A percentile compares a stretch with the other conserved stretches of the same genome.
phyloP scores from a whole-genome alignment of 176 grass and related monocot species.

The Pharus latifolius region DNA sequence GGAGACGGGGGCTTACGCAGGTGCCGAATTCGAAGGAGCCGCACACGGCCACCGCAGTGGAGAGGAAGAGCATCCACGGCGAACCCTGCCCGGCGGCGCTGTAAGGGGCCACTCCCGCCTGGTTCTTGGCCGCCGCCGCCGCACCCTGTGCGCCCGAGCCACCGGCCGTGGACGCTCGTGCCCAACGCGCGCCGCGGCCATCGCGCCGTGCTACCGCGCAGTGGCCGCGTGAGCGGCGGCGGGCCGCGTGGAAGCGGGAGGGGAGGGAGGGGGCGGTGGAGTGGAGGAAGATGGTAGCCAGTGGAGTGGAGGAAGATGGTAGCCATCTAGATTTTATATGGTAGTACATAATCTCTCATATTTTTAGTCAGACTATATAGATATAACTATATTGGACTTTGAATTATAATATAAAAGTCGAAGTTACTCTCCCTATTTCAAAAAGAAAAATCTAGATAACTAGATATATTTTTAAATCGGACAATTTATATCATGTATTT shows the following conservation, averaged over 20 bases:
- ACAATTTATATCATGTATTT: too few relatives aligned
- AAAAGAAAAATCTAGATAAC: too few relatives aligned
- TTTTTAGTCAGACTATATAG: too few relatives aligned
- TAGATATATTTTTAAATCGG: too few relatives aligned
- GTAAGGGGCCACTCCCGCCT: not conserved
- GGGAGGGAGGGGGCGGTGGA: not conserved
- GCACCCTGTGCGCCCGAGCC: not conserved
- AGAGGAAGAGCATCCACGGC: conserved; percentile 36
- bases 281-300: too few relatives aligned
- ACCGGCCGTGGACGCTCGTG: not conserved
- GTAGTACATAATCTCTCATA: too few relatives aligned
- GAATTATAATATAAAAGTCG: too few relatives aligned
- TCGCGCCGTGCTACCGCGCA: not conserved
- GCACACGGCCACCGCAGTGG: conserved; percentile 47
- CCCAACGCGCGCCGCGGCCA: not conserved
- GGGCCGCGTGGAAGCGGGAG: not conserved
- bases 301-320: not conserved
- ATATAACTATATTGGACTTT: too few relatives aligned
- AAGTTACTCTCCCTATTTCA: too few relatives aligned
- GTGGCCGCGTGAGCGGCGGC: not conserved
- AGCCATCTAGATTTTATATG: too few relatives aligned
- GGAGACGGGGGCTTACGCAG: conserved; percentile 20
- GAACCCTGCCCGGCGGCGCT: conserved; percentile 11
- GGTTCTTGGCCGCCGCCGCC: not conserved
- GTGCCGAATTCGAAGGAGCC: conserved; percentile 77